Evolutionary conservation across 1,284 basidiomycete genomes (phyloP).

Genomic region (Ceratobasidium sp.): DNA sequence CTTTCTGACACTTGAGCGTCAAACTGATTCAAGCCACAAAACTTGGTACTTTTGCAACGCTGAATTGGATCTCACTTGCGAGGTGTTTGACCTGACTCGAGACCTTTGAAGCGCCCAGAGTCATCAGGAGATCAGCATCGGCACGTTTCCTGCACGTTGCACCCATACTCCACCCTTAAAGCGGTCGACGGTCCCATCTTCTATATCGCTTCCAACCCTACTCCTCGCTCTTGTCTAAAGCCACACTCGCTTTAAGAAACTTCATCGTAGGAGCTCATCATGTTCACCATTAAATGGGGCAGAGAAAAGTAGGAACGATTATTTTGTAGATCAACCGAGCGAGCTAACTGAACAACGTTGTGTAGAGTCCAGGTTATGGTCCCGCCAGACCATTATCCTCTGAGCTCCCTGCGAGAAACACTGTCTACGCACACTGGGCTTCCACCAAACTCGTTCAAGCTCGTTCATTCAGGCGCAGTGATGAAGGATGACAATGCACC

Average conservation of each 20-base stretch:
- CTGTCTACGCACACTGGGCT: conserved; percentile 78
- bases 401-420: conserved; percentile 67
- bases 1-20: background rate
- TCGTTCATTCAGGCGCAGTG: conserved; percentile 82
- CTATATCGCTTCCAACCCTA: conserved; percentile 37
- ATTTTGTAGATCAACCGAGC: conserved; percentile 28
- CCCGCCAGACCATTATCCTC: conserved; percentile 69
- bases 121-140: conserved; percentile 20
- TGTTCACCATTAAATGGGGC: conserved; percentile 76
- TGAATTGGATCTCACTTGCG: background rate
- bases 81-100: background rate
- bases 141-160: conserved; percentile 45
- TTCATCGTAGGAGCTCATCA: conserved; percentile 49
- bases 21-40: background rate
- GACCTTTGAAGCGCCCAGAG: conserved; percentile 14
- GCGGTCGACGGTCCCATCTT: conserved; percentile 21
- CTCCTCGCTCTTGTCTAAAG: background rate
- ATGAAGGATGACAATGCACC: conserved; percentile 81
- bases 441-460: conserved; percentile 74
- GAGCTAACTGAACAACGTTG: conserved; percentile 18
- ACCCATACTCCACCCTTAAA: conserved; percentile 8
- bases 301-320: conserved; percentile 64
- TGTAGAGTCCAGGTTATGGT: conserved; percentile 69
- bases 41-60: background rate
- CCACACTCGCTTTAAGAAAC: background rate